Percentiles rank a stretch among this genome's conserved stretches.
phyloP scores from a whole-genome alignment of 176 grass and related monocot genomes.

The Oryza meridionalis region DNA sequence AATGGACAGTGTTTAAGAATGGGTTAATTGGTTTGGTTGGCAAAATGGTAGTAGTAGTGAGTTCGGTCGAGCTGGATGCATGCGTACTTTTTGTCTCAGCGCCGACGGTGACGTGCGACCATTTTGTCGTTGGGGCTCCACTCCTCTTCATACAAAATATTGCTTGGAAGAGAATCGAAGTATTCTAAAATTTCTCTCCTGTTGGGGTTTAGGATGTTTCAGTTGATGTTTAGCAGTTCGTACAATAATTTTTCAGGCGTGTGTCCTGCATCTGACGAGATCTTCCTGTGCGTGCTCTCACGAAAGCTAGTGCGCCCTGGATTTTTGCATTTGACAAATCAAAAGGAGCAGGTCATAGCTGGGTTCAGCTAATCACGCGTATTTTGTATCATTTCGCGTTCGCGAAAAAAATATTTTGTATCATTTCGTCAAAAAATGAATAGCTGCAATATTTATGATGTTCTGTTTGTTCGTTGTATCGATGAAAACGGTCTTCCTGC shows the following conservation, averaged over 20 bases:
- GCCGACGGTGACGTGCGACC: slow-evolving; percentile 63
- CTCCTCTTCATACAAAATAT: slow-evolving; percentile 11
- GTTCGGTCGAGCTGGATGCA: slow-evolving; percentile 47
- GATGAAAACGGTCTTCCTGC: neutral
- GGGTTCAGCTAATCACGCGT: neutral
- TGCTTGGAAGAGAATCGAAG: slow-evolving; percentile 43
- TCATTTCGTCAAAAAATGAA: neutral
- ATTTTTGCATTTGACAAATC: slow-evolving; percentile 14
- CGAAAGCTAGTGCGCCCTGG: neutral
- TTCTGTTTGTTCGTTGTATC: neutral
- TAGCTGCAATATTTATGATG: neutral
- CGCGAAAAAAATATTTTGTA: no score
- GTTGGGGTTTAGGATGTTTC: neutral
- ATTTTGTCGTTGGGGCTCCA: slow-evolving; percentile 48
- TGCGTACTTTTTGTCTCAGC: slow-evolving; percentile 44
- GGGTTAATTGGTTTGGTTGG: slow-evolving; percentile 31
- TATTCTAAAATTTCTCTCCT: neutral
- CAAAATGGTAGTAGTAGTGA: slow-evolving; percentile 39
- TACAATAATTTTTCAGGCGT: neutral
- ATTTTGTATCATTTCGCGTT: neutral
- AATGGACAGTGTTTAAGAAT: neutral
- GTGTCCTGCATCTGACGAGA: slow-evolving; percentile 11
- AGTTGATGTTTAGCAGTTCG: neutral
- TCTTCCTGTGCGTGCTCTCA: slow-evolving; percentile 42
- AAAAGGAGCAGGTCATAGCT: slow-evolving; percentile 15